These are phyloP conservation scores for Tephrocybe rancida DNA, from an alignment of 768 basidiomycete species.

Conservation along the genomic window DNA sequence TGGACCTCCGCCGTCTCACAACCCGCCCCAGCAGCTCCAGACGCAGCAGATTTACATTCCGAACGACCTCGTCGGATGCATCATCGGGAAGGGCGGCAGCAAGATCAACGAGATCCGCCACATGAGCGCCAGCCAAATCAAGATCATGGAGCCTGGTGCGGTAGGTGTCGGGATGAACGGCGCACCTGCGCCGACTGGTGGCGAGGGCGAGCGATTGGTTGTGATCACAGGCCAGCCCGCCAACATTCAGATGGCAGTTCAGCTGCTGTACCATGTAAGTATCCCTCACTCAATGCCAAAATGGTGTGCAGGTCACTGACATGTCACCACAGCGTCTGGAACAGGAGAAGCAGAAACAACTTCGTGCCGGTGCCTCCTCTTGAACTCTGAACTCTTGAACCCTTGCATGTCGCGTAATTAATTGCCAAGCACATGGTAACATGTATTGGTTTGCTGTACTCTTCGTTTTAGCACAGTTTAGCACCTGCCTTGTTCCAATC, in stretches of 20 bases:
- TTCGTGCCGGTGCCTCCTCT: constrained; percentile 32
- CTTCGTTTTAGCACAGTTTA: constrained; percentile 18
- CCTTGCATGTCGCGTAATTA: constrained; percentile 7
- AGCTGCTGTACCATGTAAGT: constrained; percentile 82
- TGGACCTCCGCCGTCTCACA: constrained; percentile 45
- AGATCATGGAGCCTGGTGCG: constrained; percentile 97
- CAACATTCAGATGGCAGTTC: constrained; percentile 96
- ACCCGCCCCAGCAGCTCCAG: constrained; percentile 76
- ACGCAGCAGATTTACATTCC: constrained; percentile 99
- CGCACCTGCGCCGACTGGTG: constrained; percentile 68
- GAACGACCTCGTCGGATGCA: constrained; percentile 94
- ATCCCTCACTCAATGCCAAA: background rate
- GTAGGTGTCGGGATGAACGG: constrained; percentile 68
- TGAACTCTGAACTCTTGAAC: constrained; percentile 20
- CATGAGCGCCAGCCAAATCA: constrained; percentile 94
- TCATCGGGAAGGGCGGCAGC: constrained; percentile 97
- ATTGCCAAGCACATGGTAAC: constrained; percentile 16
- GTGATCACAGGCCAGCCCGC: constrained; percentile 95
- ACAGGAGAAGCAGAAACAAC: constrained; percentile 88
- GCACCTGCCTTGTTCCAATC: background rate
- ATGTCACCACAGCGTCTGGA: constrained; percentile 64
- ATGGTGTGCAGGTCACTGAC: background rate
- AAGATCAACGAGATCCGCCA: constrained; percentile 99
- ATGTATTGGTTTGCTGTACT: constrained; percentile 22
- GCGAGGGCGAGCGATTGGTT: constrained; percentile 89